These are phyloP conservation scores for Boletellus emodensis DNA, from an alignment of 768 basidiomycete genomes.

Conservation along the genomic window DNA sequence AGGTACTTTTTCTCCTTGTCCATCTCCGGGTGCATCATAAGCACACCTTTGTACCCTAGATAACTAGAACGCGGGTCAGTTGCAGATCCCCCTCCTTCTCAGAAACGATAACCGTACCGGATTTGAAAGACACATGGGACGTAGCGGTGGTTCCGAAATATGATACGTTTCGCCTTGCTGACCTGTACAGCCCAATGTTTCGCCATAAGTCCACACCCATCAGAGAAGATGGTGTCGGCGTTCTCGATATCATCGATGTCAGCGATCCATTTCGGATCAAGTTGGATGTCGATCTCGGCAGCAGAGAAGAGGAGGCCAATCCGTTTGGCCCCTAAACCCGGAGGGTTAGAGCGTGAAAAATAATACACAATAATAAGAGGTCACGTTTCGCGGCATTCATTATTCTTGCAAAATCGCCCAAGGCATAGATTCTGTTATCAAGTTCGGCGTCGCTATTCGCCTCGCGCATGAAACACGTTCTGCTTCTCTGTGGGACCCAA, in stretches of 20 bases:
- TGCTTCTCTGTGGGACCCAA: conserved; percentile 41
- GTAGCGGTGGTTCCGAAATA: conserved; percentile 53
- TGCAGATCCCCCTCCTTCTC: not conserved
- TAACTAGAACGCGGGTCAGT: conserved; percentile 39
- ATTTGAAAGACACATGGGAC: conserved; percentile 64
- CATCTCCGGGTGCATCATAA: conserved; percentile 63
- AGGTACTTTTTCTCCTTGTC: conserved; percentile 43
- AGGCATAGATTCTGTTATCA: conserved; percentile 50
- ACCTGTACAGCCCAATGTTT: conserved; percentile 47
- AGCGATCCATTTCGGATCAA: conserved; percentile 44
- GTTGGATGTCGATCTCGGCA: conserved; percentile 53
- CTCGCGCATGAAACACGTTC: conserved; percentile 60
- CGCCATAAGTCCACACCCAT: conserved; percentile 67
- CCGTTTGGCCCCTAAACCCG: conserved; percentile 55
- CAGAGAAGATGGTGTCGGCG: conserved; percentile 59
- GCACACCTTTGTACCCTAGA: conserved; percentile 67
- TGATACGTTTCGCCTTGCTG: conserved; percentile 50
- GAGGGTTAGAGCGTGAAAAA: not conserved
- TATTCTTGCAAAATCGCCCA: conserved; percentile 58
- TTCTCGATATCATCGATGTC: conserved; percentile 60
- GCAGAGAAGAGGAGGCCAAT: conserved; percentile 66
- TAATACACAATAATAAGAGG: conserved; percentile 1
- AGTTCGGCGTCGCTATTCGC: conserved; percentile 54
- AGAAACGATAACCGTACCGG: conserved; percentile 34
- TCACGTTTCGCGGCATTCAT: conserved; percentile 64